phyloP scores from a whole-genome alignment of 1,139 yeast genomes.

The Pichia sp. region DNA sequence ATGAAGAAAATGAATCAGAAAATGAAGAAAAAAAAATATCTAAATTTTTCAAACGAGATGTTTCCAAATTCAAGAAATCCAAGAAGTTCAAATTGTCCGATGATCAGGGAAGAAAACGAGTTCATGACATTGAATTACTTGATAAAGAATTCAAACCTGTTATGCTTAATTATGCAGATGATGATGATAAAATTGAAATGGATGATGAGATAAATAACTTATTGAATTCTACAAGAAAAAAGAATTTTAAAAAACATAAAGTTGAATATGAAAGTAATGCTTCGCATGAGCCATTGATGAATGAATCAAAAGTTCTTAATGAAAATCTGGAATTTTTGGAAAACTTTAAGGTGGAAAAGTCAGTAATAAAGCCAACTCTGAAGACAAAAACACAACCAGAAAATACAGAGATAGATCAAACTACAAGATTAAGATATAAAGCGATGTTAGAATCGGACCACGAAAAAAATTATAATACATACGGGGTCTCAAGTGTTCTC shows the following conservation, averaged over 20 bases:
- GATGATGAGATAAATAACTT: slow-evolving; percentile 27
- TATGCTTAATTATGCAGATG: slow-evolving; percentile 32
- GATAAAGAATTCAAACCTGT: slow-evolving; percentile 28
- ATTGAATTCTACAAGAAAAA: slow-evolving; percentile 38
- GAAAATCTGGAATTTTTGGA: slow-evolving; percentile 56
- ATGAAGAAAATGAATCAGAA: slow-evolving; percentile 26
- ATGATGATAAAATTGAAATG: slow-evolving; percentile 38
- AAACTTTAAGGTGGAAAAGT: slow-evolving; percentile 27
- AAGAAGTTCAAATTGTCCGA: slow-evolving; percentile 18
- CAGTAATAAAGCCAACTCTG: too few relatives aligned
- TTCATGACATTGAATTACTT: slow-evolving; percentile 24
- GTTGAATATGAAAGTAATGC: slow-evolving; percentile 24
- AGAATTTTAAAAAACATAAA: slow-evolving; percentile 29
- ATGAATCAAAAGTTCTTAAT: slow-evolving; percentile 42
- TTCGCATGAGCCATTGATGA: slow-evolving; percentile 12
- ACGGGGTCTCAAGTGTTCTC: slow-evolving; percentile 14
- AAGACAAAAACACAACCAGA: background rate
- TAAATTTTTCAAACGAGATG: slow-evolving; percentile 25
- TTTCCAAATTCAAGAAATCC: slow-evolving; percentile 20
- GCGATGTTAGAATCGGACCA: slow-evolving; percentile 28
- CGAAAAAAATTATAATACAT: slow-evolving; percentile 29
- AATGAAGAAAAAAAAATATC: slow-evolving; percentile 26
- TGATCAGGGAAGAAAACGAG: slow-evolving; percentile 9
- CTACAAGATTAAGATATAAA: slow-evolving; percentile 23
- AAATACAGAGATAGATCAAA: background rate